phyloP scores from a whole-genome alignment of 805 yeast species.

The Priceomyces medius region DNA sequence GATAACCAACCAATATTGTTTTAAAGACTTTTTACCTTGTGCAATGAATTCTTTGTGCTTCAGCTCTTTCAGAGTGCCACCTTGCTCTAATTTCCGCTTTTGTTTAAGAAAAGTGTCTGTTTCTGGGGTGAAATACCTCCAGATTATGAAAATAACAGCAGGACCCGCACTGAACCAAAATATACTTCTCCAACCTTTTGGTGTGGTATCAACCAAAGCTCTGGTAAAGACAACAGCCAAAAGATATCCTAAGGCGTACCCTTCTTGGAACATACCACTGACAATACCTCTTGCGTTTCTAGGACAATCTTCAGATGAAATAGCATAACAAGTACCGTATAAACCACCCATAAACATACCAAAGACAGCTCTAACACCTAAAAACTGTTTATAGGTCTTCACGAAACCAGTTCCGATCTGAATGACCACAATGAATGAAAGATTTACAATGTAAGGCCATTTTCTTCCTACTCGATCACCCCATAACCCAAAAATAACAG shows the following conservation, averaged over 20 bases:
- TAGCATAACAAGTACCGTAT: constrained; percentile 54
- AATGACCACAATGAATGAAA: constrained; percentile 46
- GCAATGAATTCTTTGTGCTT: constrained; percentile 20
- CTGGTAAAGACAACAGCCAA: constrained; percentile 64
- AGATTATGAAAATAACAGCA: constrained; percentile 33
- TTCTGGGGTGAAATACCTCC: constrained; percentile 36
- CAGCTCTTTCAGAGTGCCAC: constrained; percentile 8
- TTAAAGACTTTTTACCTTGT: constrained; percentile 23
- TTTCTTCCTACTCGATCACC: constrained; percentile 64
- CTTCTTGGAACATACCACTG: constrained; percentile 75
- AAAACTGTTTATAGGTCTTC: constrained; percentile 52
- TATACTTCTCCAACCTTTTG: constrained; percentile 60
- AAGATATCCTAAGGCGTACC: constrained; percentile 71
- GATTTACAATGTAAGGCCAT: constrained; percentile 52
- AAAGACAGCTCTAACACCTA: constrained; percentile 62
- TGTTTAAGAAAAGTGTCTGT: constrained; percentile 52
- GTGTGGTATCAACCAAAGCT: constrained; percentile 53
- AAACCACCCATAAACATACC: constrained; percentile 60
- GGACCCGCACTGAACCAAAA: constrained; percentile 71
- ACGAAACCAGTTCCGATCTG: constrained; percentile 68
- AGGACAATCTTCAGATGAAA: constrained; percentile 56
- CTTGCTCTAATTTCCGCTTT: constrained; percentile 15
- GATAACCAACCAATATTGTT: constrained; percentile 59
- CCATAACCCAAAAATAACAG: constrained; percentile 55
- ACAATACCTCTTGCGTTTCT: constrained; percentile 54